Conservation (phyloP, 2,329 filamentous ascomycete genomes). For the Exophiala alcalophila region DNA sequence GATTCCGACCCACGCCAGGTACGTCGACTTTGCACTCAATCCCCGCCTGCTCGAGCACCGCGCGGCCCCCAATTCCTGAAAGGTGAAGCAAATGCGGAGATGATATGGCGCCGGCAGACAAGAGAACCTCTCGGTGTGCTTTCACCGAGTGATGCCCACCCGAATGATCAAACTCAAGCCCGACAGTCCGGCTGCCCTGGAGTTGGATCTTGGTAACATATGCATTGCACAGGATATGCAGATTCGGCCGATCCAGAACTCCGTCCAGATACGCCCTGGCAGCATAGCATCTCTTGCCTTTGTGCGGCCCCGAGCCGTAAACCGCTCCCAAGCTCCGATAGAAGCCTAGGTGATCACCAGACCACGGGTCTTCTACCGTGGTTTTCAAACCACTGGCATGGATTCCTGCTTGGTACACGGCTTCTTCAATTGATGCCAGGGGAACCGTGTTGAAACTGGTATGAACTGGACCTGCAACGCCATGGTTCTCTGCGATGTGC, state of each 20-base stretch:
- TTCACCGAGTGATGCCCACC: constrained; percentile 32
- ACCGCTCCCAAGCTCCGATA: constrained; percentile 13
- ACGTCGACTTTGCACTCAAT: constrained; percentile 46
- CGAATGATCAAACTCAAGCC: not conserved
- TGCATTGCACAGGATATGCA: constrained; percentile 41
- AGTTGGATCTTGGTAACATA: constrained; percentile 1
- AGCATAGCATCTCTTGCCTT: constrained; percentile 39
- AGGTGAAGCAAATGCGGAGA: constrained; percentile 60
- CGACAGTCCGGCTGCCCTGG: constrained; percentile 34
- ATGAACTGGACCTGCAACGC: constrained; percentile 36
- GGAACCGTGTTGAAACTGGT: constrained; percentile 27
- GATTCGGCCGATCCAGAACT: constrained; percentile 40
- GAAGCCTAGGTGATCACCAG: constrained; percentile 17
- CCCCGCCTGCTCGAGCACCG: constrained; percentile 41
- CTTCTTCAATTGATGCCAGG: constrained; percentile 10
- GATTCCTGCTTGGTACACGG: constrained; percentile 10
- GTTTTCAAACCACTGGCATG: constrained; percentile 9
- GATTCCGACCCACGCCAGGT: constrained; percentile 47
- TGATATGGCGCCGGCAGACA: constrained; percentile 57
- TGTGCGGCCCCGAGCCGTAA: constrained; percentile 20
- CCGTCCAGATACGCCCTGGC: constrained; percentile 38
- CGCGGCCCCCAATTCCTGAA: constrained; percentile 55
- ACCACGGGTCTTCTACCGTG: constrained; percentile 12
- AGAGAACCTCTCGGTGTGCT: constrained; percentile 51
- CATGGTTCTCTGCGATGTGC: constrained; percentile 22